Conservation (phyloP, 225 moss, liverwort and hornwort genomes). For the Antitrichia curtipendula region DNA sequence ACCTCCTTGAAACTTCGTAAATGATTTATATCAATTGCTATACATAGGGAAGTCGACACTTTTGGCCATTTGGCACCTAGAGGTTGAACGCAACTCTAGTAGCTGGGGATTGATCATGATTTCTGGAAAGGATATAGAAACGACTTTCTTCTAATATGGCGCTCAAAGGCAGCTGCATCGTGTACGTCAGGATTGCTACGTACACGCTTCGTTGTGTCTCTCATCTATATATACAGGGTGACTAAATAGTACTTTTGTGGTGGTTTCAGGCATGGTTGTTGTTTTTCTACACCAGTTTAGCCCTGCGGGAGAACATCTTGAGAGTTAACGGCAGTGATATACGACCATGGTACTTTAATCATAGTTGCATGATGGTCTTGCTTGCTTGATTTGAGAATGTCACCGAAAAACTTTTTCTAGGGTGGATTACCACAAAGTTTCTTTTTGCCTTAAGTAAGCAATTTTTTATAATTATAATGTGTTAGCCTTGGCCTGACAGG, state of each 20-base stretch:
- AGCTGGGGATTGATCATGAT: neutral
- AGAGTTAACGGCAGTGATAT: slow-evolving; percentile 99
- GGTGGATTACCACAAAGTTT: neutral
- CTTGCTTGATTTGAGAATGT: neutral
- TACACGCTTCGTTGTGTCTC: neutral
- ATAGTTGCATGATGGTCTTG: neutral
- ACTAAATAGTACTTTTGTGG: neutral
- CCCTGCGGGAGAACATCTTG: slow-evolving; percentile 93
- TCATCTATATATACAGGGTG: neutral
- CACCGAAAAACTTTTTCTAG: neutral
- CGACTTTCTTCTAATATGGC: neutral
- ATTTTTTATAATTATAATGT: neutral
- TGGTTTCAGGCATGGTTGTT: slow-evolving; percentile 80
- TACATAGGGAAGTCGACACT: neutral
- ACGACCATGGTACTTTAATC: slow-evolving; percentile 58
- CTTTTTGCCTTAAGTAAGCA: neutral
- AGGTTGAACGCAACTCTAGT: neutral
- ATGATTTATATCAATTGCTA: neutral
- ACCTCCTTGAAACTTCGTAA: neutral
- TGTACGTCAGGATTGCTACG: neutral
- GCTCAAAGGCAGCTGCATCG: neutral
- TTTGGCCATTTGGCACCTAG: neutral
- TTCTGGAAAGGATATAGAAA: neutral
- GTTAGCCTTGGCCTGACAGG: slow-evolving; percentile 15
- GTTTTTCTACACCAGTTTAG: slow-evolving; percentile 95